Percentiles rank a stretch among this genome's conserved stretches.
phyloP scores from a whole-genome alignment of 345 rosid genomes.

The Eucalyptus curtisii region DNA sequence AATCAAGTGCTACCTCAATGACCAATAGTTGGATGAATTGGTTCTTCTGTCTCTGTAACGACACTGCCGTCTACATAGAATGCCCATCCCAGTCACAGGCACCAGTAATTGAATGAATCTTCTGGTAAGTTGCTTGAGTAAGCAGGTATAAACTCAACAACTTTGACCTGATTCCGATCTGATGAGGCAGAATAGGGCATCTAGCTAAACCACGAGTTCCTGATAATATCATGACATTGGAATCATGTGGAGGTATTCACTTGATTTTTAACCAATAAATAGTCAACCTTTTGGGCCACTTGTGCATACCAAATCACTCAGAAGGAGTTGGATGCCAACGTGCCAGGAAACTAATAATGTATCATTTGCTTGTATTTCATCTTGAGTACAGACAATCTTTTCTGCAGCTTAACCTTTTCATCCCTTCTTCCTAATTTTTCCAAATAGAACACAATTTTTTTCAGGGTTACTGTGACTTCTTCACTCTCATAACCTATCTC shows the following conservation, averaged over 20 bases:
- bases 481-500: conserved; percentile 57
- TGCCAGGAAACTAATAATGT: background rate
- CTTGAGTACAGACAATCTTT: conserved; percentile 43
- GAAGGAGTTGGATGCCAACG: background rate
- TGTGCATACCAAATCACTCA: background rate
- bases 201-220: background rate
- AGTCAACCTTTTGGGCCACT: background rate
- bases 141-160: background rate
- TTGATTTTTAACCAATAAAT: background rate
- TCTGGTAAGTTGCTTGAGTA: background rate
- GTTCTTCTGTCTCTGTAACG: background rate
- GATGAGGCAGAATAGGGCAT: background rate
- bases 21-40: background rate
- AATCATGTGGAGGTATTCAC: background rate
- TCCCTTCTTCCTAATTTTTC: conserved; percentile 60
- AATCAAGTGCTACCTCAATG: background rate
- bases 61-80: background rate
- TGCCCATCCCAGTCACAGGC: background rate
- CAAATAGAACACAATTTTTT: conserved; percentile 48
- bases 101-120: background rate
- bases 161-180: background rate
- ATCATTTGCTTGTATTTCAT: conserved; percentile 43
- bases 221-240: background rate
- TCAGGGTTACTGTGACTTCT: conserved; percentile 55
- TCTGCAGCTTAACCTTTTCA: conserved; percentile 49